Conservation (phyloP, 495 filamentous ascomycete species). For the Echria macrotheca region DNA sequence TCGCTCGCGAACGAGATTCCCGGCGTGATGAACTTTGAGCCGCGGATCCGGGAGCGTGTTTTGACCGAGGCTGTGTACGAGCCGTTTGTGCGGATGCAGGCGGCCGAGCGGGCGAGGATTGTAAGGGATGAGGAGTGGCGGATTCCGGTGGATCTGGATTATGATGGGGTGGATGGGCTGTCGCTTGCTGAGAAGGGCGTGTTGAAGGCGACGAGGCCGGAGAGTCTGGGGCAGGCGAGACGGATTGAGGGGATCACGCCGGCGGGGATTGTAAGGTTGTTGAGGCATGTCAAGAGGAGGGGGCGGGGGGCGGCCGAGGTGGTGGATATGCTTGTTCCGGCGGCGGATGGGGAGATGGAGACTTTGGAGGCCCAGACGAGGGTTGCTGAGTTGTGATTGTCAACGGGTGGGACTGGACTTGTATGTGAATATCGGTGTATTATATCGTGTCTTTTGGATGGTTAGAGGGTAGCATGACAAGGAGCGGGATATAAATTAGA, state of each 20-base stretch:
- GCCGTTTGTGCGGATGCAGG: constrained; percentile 73
- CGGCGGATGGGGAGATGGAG: constrained; percentile 29
- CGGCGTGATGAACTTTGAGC: constrained; percentile 40
- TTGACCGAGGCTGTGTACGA: constrained; percentile 77
- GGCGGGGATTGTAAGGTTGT: constrained; percentile 50
- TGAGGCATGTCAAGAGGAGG: constrained; percentile 41
- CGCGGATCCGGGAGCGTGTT: constrained; percentile 59
- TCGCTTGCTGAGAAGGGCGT: constrained; percentile 70
- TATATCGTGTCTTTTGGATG: not conserved
- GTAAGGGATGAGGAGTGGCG: constrained; percentile 68
- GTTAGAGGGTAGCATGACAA: too few species aligned
- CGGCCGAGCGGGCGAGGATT: constrained; percentile 56
- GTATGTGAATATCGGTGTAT: not conserved
- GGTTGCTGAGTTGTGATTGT: constrained; percentile 28
- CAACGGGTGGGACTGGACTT: not conserved
- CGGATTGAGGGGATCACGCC: constrained; percentile 78
- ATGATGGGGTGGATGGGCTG: constrained; percentile 62
- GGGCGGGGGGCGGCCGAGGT: not conserved
- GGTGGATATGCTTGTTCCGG: constrained; percentile 15
- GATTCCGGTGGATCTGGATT: constrained; percentile 74
- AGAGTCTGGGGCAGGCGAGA: constrained; percentile 81
- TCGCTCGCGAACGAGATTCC: constrained; percentile 53
- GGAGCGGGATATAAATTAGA: too few species aligned
- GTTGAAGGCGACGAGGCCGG: constrained; percentile 65
- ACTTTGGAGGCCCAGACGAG: constrained; percentile 35